These are phyloP conservation scores for Pterulicium gracile DNA, from an alignment of 1,284 basidiomycete genomes.

Conservation along the genomic window DNA sequence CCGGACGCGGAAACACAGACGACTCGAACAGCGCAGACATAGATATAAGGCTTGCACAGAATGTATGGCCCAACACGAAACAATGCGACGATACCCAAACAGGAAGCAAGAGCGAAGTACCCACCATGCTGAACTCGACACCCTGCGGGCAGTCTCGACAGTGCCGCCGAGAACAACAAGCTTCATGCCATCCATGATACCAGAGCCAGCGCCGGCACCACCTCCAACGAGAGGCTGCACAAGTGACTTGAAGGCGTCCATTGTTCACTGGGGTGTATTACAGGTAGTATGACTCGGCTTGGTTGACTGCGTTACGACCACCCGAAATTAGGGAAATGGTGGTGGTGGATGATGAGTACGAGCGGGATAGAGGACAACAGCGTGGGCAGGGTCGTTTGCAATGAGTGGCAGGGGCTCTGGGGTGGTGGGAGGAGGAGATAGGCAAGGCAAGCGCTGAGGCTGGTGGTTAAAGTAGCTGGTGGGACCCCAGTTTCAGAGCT, in stretches of 20 bases:
- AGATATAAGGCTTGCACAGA: too few relatives aligned
- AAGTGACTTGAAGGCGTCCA: conserved; percentile 75
- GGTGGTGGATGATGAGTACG: neutral
- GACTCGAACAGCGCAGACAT: too few relatives aligned
- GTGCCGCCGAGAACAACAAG: conserved; percentile 78
- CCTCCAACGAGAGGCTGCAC: conserved; percentile 70
- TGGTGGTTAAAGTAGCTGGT: neutral
- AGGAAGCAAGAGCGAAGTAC: conserved; percentile 14
- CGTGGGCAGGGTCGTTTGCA: neutral
- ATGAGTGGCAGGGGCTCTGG: neutral
- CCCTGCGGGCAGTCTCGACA: conserved; percentile 70
- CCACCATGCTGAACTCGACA: conserved; percentile 71
- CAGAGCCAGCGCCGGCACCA: conserved; percentile 48
- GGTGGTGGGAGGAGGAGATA: neutral
- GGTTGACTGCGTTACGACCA: neutral
- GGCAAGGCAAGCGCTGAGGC: neutral
- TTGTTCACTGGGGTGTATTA: conserved; percentile 25
- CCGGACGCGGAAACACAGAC: too few relatives aligned
- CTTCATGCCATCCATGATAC: conserved; percentile 73
- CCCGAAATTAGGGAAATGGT: neutral
- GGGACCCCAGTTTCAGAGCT: neutral
- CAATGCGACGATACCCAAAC: conserved; percentile 1
- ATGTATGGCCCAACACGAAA: neutral
- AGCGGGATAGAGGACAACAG: neutral
- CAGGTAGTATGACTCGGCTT: too few relatives aligned